A percentile compares a stretch with the other conserved stretches of the same genome.
Evolutionary conservation across 768 basidiomycete genomes (phyloP).

Genomic region (Cyclocybe aegerita): DNA sequence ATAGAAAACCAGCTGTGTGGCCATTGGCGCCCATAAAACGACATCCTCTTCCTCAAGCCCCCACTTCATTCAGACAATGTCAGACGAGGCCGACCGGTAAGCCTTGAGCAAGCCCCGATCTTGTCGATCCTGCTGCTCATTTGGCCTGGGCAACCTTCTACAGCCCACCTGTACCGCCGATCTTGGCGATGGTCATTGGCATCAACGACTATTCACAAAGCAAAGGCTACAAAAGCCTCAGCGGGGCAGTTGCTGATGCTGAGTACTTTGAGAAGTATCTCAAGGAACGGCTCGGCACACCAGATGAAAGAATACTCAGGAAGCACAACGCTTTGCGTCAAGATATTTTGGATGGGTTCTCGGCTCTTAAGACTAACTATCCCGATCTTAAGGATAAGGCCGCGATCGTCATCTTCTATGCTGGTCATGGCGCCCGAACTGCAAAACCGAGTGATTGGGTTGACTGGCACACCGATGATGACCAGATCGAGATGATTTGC

Average conservation of each 20-base stretch:
- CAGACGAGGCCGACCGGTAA: too few species aligned
- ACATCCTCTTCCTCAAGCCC: too few species aligned
- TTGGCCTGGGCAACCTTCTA: not conserved
- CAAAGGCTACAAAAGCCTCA: not conserved
- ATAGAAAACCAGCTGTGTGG: too few species aligned
- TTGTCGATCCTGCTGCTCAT: too few species aligned
- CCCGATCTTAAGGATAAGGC: slow-evolving; percentile 1
- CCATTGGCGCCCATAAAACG: too few species aligned
- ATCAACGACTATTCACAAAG: slow-evolving; percentile 6
- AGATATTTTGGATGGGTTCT: slow-evolving; percentile 8
- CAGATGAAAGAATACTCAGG: slow-evolving; percentile 1
- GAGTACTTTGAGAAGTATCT: slow-evolving; percentile 3
- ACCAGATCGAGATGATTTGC: slow-evolving; percentile 2
- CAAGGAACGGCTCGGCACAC: not conserved
- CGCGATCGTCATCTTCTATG: slow-evolving; percentile 12
- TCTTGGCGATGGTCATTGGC: slow-evolving; percentile 9
- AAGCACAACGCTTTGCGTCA: slow-evolving; percentile 9
- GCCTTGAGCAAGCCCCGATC: too few species aligned
- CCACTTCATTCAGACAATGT: too few species aligned
- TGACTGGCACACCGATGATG: not conserved
- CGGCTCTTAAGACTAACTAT: not conserved
- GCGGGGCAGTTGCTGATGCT: slow-evolving; percentile 7
- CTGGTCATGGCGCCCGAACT: slow-evolving; percentile 9
- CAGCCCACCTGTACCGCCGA: not conserved
- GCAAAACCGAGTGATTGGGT: not conserved